phyloP scores from a whole-genome alignment of 1,284 basidiomycete genomes.

The Sporisorium exsertum region DNA sequence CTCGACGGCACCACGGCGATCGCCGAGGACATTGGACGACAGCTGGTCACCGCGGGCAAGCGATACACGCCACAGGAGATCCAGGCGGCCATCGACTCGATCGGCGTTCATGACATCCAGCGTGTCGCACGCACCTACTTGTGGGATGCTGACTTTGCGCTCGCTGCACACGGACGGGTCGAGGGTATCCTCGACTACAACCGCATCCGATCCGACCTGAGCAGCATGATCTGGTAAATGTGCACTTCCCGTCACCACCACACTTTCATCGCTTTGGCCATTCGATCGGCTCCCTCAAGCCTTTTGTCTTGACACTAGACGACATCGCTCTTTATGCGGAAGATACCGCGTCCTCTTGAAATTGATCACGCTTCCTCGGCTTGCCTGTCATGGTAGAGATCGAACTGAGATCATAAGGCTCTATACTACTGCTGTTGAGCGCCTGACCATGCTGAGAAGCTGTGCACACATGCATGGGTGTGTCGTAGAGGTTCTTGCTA shows the following conservation, averaged over 20 bases:
- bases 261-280: slow-evolving; percentile 5
- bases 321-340: slow-evolving; percentile 34
- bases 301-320: slow-evolving; percentile 24
- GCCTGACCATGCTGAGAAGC: not conserved
- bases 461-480: not conserved
- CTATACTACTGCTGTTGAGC: not conserved
- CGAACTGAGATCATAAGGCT: too few relatives aligned
- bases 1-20: slow-evolving; percentile 95
- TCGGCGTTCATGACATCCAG: slow-evolving; percentile 89
- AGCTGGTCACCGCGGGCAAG: slow-evolving; percentile 89
- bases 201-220: slow-evolving; percentile 69
- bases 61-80: slow-evolving; percentile 88
- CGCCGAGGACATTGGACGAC: slow-evolving; percentile 97
- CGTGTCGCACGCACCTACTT: slow-evolving; percentile 94
- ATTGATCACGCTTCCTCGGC: slow-evolving; percentile 22
- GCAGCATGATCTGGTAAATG: slow-evolving; percentile 67
- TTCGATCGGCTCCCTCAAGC: not conserved
- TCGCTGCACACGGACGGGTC: slow-evolving; percentile 49
- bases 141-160: slow-evolving; percentile 84
- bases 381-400: too few relatives aligned
- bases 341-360: slow-evolving; percentile 33
- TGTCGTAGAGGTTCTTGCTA: too few relatives aligned
- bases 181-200: slow-evolving; percentile 80
- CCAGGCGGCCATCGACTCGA: slow-evolving; percentile 89
- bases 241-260: not conserved